Base-by-base conservation (phyloP, 495 filamentous ascomycete species). In the Daldinia childiae region DNA sequence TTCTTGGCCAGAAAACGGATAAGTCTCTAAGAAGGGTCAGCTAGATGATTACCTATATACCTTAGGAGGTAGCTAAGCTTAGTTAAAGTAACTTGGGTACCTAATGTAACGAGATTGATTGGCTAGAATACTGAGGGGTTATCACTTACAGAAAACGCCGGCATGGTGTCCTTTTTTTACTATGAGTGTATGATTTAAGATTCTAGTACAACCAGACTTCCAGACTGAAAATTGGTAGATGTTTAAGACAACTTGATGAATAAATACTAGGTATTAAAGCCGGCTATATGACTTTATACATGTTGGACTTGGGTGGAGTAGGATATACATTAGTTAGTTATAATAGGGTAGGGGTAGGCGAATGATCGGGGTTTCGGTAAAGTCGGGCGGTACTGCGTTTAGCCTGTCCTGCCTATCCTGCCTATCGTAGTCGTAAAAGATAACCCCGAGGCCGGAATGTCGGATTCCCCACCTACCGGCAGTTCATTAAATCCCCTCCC, bases 1-100 rank as follows among this genome's bases (percentile, higher is more conserved):
- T 94, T 89, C 70, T 86, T 88, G 71, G 91, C 89, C 12, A 93
- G 83, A 81, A 95, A 95, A 62, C 92, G 90, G 66, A 96, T 82
- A 34, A 95, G 90, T 74, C 90, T 87, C 91, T 94, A 69, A 26
- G 21, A 60, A 11, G 4, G 7, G 26, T 34, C 32, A 62, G 29
- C 27, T 11, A 26, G 43, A 14, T 65, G 32, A 65, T 14, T 11
- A 41, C 45, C 21, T 50, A 7, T 15, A 15, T 26, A 4, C 15
- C 12, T 14, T 36, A 14, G 34, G 34, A 36, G 34, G 12, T 36
- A 36, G 34, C 34, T 1, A 36, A 36, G 34, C 34, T 14, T 36
- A 41, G 26, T n/a, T 56, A 19, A 21, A 21, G 24, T 30, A 21
- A 12, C 3, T 54, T 29, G 30, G 26, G 21, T 15, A 54, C 15